Base-by-base conservation (phyloP, 148 eudicot species). In the Gaultheria prostrata region DNA sequence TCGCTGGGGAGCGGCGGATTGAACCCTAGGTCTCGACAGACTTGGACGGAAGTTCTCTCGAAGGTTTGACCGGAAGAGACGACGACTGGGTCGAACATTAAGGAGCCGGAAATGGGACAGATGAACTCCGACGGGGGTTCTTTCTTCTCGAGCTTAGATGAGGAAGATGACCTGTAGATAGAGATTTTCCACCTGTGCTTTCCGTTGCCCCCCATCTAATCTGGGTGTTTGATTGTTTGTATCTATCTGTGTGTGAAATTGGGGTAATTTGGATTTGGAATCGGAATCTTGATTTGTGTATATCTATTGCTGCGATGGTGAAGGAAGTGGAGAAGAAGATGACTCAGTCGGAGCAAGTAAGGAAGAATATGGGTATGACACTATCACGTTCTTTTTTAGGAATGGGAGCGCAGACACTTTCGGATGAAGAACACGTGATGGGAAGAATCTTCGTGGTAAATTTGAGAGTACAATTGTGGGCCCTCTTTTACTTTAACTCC, bases 41-140 rank as follows among this genome's bases (percentile, higher is more conserved):
- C 92, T 32, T 91, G 86, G 0, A 89, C 90, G n/a, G 92, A 90
- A 5, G 86, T 59, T 1, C 97, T 88, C 81, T 97, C 99, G 72
- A 93, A 91, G 63, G 95, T 93, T 45, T 94, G 97, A 8, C 99
- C 99, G 2, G 97, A 92, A 20, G 87, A 82, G 46, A 95, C 86
- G 0, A 93, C 92, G 2, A 93, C 95, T 2, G 99, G 97, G 84
- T 97, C 98, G 56, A 78, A 90, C 79, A 97, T 89, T 11, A 97
- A 33, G 32, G 88, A 85, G 1, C 86, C 85, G 69, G 93, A 92
- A 15, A 97, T 83, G 1, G 97, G 95, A 77, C 99, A 97, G 30
- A 94, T 28, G 84, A 90, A 93, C 24, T 94, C 99, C 6, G 80
- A 86, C 0, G 97, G 97, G 1, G 95, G 94, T 0, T 82, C 76